Evolutionary conservation across 106 monocot genomes (phyloP).

Genomic region (Amphibolis antarctica): DNA sequence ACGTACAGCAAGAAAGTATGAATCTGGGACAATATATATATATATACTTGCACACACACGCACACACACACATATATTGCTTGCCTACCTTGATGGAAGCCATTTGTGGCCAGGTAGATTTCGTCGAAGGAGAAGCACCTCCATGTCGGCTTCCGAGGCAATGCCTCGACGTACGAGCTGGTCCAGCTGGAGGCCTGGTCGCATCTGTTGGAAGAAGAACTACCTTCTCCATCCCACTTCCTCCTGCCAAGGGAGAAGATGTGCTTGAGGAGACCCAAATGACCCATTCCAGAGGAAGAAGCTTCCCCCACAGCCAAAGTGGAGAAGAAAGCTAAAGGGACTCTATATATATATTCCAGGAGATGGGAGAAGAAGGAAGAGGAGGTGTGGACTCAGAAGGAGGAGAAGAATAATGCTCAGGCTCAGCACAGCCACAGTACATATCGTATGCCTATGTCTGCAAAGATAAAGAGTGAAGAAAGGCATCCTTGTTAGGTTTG

Average conservation of each 20-base stretch:
- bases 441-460: too few relatives aligned
- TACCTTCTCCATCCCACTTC: slow-evolving; percentile 1
- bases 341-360: too few relatives aligned
- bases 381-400: too few relatives aligned
- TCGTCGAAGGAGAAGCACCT: slow-evolving; percentile 46
- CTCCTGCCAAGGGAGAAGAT: slow-evolving; percentile 16
- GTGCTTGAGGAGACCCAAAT: slow-evolving; percentile 13
- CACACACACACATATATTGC: too few relatives aligned
- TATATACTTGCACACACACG: too few relatives aligned
- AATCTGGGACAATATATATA: too few relatives aligned
- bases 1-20: too few relatives aligned
- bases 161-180: background rate
- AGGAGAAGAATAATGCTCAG: background rate
- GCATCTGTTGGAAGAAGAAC: background rate
- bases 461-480: background rate
- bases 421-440: background rate
- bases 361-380: background rate
- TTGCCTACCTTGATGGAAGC: slow-evolving; percentile 43
- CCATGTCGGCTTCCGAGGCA: slow-evolving; percentile 28
- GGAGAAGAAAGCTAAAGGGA: background rate
- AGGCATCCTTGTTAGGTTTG: too few relatives aligned
- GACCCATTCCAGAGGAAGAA: slow-evolving; percentile 3
- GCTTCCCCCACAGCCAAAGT: background rate
- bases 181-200: background rate
- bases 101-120: slow-evolving; percentile 36